Conservation (phyloP, 2,329 filamentous ascomycete species). For the Trichoderma sp. region DNA sequence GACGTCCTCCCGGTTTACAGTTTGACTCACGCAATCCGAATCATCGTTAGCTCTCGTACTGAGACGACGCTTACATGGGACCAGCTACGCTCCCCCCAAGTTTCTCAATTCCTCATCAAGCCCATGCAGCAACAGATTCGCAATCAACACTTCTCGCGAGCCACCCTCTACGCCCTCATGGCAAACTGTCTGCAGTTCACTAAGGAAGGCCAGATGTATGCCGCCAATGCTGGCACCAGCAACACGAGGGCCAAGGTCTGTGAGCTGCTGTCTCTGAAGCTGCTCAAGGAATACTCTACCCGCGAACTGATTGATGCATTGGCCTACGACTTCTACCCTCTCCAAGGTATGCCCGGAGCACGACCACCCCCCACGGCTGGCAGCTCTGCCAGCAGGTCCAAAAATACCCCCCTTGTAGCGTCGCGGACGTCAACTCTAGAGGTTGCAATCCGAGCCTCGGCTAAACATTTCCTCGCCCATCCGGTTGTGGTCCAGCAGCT, state of each 20-base stretch:
- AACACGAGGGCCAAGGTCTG: constrained; percentile 83
- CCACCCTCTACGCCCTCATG: constrained; percentile 84
- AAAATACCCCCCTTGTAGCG: constrained; percentile 52
- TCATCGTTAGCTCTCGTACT: constrained; percentile 77
- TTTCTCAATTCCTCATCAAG: constrained; percentile 93
- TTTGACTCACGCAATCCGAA: constrained; percentile 84
- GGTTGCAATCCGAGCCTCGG: constrained; percentile 86
- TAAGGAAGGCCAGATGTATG: constrained; percentile 79
- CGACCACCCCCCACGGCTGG: constrained; percentile 38
- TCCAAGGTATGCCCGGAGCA: constrained; percentile 68
- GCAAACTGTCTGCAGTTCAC: constrained; percentile 91
- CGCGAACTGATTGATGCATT: constrained; percentile 90
- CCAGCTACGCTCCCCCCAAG: constrained; percentile 89
- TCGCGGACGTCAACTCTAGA: constrained; percentile 87
- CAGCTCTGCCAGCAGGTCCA: constrained; percentile 39
- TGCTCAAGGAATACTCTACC: constrained; percentile 85
- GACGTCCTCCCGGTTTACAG: constrained; percentile 86
- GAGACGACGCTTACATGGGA: constrained; percentile 95
- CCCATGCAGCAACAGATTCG: constrained; percentile 90
- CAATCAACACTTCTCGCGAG: constrained; percentile 76
- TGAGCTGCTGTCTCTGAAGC: constrained; percentile 83
- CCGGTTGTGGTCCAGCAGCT: constrained; percentile 89
- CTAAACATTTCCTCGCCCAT: constrained; percentile 89
- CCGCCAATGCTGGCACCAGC: constrained; percentile 79
- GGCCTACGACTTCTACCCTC: constrained; percentile 90